Evolutionary conservation across 2,329 filamentous ascomycete species (phyloP), one percentile per base, ranked within the genome.

Genomic region (Cytospora mali): DNA sequence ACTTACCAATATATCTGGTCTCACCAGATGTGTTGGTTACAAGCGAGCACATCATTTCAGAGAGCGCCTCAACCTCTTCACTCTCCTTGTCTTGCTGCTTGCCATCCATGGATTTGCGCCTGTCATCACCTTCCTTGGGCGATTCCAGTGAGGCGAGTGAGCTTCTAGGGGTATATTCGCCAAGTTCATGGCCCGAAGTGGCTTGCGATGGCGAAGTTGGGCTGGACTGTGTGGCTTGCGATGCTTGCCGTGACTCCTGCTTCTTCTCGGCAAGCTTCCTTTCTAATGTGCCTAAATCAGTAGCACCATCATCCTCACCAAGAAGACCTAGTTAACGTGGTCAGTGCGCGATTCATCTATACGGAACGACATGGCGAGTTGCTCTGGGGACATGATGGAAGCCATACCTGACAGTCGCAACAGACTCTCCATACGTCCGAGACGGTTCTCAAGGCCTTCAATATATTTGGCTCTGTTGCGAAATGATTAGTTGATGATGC

Each of bases 1-100:
- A 67, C 83, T 58, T 82, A 93, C 92, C 95, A 69, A 98, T 96
- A 73, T 97, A 99, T 76, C 95, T 85, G 9, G 94, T 97, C 79
- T 99, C 95, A 60, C 95, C 95, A 66, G 87, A 90, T 69, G 94
- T 93, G 73, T 97, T 98, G 1, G 94, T 98, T 31, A 99, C 93
- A 33, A 99, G 79, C 3, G 93, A 97, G 76, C 94, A 98, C 95
- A 99, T 98, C 90, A 97, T 95, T 77, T 99, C 95, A 1, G 94
- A 97, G 62, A 99, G 77, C 1, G 88, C 88, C 74, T 96, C 93
- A 1, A 96, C 91, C 70, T 96, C 90, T 68, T 89, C 83, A 68
- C 87, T 84, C 58, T 80, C 83, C 52, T 76, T 74, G 13, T 74
- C 74, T 10, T 75, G 64, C 56, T 52, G 53, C 46, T 51, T 39